Base-by-base conservation (phyloP, 169 alveolate genomes). In the Theileria parva region DNA sequence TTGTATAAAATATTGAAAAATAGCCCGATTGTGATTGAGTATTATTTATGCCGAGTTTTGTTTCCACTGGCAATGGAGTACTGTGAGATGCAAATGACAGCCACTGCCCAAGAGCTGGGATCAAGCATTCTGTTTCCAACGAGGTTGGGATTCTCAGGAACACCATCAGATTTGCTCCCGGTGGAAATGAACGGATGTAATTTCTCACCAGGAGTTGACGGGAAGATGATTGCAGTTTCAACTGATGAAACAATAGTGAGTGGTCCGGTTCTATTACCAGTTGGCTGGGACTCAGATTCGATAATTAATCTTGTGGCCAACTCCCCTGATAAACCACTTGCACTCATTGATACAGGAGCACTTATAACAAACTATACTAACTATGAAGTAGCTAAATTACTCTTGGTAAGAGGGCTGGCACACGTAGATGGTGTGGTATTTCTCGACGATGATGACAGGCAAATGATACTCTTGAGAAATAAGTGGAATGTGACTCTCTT, bases 71-170 rank as follows among this genome's bases (percentile, higher is more conserved):
- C 94, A 15, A 86, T 95, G 83, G 95, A 92, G 60, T 95, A 95
- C 86, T 84, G 96, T 19, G 89, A 85, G 63, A 63, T 87, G 75
- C 97, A 95, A 72, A 84, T 95, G 32, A 93, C 97, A 1, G 93
- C 95, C 8, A 89, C 90, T 27, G 96, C 97, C n/a, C 97, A 94
- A 81, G 98, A 95, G 78, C 80, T 95, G 30, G 97, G 97, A 17
- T 93, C 95, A 48, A 87, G 91, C 37, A 91, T 93, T 72, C 80
- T 95, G 61, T 95, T 95, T 86, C 93, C 94, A 34, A 76, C 91
- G 19, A 91, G 97, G 50, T 86, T 95, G 44, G 98, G 98, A 23
- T 95, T 95, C 93, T 93, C 97, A 32, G 98, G 98, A 2, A 95
- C 98, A 28, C 97, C 97, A 30, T 92, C 96, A 69, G 97, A 94